A percentile compares a stretch with the other conserved stretches of the same genome.
These are phyloP conservation scores for Schwanniomyces pseudopolymorphus DNA, from an alignment of 805 yeast species.

Conservation along the genomic window DNA sequence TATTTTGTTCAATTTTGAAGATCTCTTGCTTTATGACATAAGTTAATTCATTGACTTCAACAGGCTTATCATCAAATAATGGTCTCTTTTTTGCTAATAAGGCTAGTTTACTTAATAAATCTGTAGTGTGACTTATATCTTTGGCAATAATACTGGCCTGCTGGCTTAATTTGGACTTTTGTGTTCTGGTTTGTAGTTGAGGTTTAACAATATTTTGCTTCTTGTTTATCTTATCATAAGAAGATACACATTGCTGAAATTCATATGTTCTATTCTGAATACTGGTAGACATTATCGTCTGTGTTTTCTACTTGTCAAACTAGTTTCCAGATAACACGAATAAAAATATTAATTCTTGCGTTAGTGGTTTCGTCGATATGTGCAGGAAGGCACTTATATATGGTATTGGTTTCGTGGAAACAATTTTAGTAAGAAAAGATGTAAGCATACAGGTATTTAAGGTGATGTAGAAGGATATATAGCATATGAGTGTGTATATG, in stretches of 20 bases:
- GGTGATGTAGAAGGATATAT: too few relatives aligned
- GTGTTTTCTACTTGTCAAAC: neutral
- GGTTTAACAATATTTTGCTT: constrained; percentile 26
- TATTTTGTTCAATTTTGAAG: constrained; percentile 70
- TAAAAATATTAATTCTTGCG: neutral
- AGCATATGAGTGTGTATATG: too few relatives aligned
- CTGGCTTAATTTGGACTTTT: constrained; percentile 41
- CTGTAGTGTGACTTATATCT: constrained; percentile 86
- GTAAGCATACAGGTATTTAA: too few relatives aligned
- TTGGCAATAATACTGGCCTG: constrained; percentile 84
- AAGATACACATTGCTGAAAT: constrained; percentile 86
- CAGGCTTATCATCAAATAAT: constrained; percentile 88
- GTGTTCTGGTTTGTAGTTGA: constrained; percentile 21
- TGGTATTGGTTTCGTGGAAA: too few relatives aligned
- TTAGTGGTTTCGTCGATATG: neutral
- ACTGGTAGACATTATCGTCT: constrained; percentile 14
- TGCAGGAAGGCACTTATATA: too few relatives aligned
- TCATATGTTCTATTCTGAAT: constrained; percentile 87
- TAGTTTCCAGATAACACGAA: neutral
- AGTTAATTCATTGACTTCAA: constrained; percentile 89
- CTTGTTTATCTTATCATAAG: constrained; percentile 64
- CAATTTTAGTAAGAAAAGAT: too few relatives aligned
- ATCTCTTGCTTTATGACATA: constrained; percentile 85
- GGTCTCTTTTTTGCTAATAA: constrained; percentile 86
- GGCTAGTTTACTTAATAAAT: constrained; percentile 76